Evolutionary conservation across 192 early-diverging fungal species (phyloP).

Genomic region (Kappamyces sp.): DNA sequence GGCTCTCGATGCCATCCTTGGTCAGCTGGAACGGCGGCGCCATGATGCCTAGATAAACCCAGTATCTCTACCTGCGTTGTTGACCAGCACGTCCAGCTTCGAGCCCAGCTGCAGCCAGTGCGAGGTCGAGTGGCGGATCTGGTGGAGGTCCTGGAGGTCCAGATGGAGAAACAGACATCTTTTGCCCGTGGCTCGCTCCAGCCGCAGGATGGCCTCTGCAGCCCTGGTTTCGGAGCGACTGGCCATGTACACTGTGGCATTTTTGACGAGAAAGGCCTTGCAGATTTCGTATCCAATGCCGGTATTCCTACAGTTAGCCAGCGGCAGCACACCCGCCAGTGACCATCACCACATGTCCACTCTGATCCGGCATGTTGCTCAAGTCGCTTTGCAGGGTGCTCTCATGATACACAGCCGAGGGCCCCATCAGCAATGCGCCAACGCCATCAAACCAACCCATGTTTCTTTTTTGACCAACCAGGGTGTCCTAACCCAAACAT

Average conservation of each 20-base stretch:
- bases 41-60: conserved; percentile 46
- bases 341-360: conserved; percentile 21
- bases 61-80: conserved; percentile 51
- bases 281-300: conserved; percentile 26
- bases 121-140: conserved; percentile 27
- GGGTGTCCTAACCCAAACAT: too few relatives aligned
- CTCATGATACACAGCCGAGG: too few relatives aligned
- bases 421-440: too few relatives aligned
- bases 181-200: conserved; percentile 17
- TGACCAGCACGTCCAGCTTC: conserved; percentile 47
- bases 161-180: conserved; percentile 23
- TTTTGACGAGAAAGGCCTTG: conserved; percentile 19
- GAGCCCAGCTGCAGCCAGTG: conserved; percentile 28
- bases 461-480: too few relatives aligned
- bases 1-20: conserved; percentile 57
- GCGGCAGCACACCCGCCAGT: too few relatives aligned
- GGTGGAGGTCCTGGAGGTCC: conserved; percentile 27
- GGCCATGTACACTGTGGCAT: conserved; percentile 19
- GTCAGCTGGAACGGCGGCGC: conserved; percentile 42
- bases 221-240: conserved; percentile 22
- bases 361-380: conserved; percentile 25
- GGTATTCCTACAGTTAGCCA: too few relatives aligned
- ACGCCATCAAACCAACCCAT: too few relatives aligned
- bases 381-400: too few relatives aligned
- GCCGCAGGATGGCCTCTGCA: conserved; percentile 21